phyloP scores from a whole-genome alignment of 805 yeast species.

The Schwanniomyces vanrijiae region DNA sequence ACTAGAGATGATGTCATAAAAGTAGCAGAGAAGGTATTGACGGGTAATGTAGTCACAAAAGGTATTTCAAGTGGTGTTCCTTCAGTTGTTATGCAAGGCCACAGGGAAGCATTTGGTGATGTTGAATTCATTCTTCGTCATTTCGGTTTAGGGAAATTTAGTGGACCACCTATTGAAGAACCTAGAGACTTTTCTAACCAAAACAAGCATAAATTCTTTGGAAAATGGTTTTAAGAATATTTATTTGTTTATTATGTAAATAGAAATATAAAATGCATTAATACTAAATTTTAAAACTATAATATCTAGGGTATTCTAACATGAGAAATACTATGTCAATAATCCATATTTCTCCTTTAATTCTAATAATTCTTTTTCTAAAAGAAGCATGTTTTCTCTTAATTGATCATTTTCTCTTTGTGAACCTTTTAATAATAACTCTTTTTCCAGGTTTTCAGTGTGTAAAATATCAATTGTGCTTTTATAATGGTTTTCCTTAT shows the following conservation, averaged over 20 bases:
- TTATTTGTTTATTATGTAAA: neutral
- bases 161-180: constrained; percentile 17
- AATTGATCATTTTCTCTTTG: constrained; percentile 58
- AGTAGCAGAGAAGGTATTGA: constrained; percentile 74
- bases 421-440: constrained; percentile 43
- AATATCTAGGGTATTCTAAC: neutral
- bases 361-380: constrained; percentile 58
- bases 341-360: constrained; percentile 40
- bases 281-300: neutral
- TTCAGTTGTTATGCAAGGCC: constrained; percentile 89
- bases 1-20: constrained; percentile 65
- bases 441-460: constrained; percentile 40
- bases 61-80: constrained; percentile 59
- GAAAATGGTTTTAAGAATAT: constrained; percentile 16
- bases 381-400: constrained; percentile 49
- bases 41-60: constrained; percentile 57
- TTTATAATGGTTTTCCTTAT: constrained; percentile 44
- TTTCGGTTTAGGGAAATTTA: constrained; percentile 68
- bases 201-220: constrained; percentile 12
- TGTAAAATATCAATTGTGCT: constrained; percentile 40
- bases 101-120: constrained; percentile 83
- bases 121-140: constrained; percentile 60
- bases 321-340: neutral
- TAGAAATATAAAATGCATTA: neutral
- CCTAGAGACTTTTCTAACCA: constrained; percentile 15